phyloP scores from a whole-genome alignment of 2,329 filamentous ascomycete species.

The Colletotrichum kahawae region DNA sequence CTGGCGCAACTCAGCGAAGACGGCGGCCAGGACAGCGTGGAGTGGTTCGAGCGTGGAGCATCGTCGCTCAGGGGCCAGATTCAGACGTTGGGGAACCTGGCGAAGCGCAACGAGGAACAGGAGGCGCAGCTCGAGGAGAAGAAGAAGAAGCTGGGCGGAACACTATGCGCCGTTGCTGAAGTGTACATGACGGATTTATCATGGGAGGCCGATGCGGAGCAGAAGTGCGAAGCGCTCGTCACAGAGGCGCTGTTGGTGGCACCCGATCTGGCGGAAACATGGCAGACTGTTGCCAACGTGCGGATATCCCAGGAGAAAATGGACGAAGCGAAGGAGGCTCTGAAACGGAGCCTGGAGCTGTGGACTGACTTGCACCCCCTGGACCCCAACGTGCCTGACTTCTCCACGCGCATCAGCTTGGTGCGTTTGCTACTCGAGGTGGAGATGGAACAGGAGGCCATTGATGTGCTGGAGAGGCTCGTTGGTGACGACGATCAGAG shows the following conservation, averaged over 20 bases:
- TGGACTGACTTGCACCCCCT: slow-evolving; percentile 82
- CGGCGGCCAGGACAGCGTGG: slow-evolving; percentile 68
- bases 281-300: slow-evolving; percentile 94
- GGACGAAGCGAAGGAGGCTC: slow-evolving; percentile 80
- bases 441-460: slow-evolving; percentile 81
- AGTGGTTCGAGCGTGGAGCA: slow-evolving; percentile 75
- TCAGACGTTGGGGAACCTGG: slow-evolving; percentile 59
- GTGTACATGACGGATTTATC: slow-evolving; percentile 99
- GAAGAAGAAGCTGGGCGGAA: slow-evolving; percentile 82
- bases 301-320: slow-evolving; percentile 83
- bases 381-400: slow-evolving; percentile 80
- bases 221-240: slow-evolving; percentile 83
- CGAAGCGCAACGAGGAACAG: slow-evolving; percentile 42
- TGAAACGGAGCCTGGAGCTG: slow-evolving; percentile 78
- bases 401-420: slow-evolving; percentile 83
- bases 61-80: slow-evolving; percentile 75
- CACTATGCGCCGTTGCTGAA: slow-evolving; percentile 92
- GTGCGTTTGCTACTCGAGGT: slow-evolving; percentile 89
- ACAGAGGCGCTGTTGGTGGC: slow-evolving; percentile 89
- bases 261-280: slow-evolving; percentile 82
- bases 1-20: slow-evolving; percentile 86
- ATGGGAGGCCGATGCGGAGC: slow-evolving; percentile 90
- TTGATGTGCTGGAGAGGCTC: slow-evolving; percentile 83
- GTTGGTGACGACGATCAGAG: slow-evolving; percentile 90
- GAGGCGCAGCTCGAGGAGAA: slow-evolving; percentile 64